phyloP scores from a whole-genome alignment of 2,329 filamentous ascomycete genomes.

The Phialophora macrospora region DNA sequence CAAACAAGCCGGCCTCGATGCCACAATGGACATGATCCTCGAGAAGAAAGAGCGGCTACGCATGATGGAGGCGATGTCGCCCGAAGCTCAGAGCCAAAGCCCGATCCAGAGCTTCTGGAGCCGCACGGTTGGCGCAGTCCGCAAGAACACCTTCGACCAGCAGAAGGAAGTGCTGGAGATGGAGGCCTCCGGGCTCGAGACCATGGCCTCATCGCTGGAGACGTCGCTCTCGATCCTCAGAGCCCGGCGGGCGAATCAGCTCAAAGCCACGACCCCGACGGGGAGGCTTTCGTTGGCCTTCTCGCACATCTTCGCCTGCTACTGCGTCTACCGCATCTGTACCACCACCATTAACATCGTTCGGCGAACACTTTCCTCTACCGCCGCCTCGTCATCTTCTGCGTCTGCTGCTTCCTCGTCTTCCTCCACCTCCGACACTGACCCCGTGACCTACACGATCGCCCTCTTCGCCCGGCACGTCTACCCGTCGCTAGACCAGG shows the following conservation, averaged over 20 bases:
- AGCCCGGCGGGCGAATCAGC: constrained; percentile 65
- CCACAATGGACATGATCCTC: constrained; percentile 77
- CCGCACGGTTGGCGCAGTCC: constrained; percentile 71
- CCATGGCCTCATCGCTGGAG: constrained; percentile 75
- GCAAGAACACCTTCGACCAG: constrained; percentile 57
- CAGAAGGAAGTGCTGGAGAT: constrained; percentile 65
- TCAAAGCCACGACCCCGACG: constrained; percentile 68
- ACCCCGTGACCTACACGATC: constrained; percentile 83
- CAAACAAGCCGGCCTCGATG: constrained; percentile 78
- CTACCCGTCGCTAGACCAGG: constrained; percentile 80
- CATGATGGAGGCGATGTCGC: constrained; percentile 68
- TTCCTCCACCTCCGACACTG: constrained; percentile 65
- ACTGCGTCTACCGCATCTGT: constrained; percentile 82
- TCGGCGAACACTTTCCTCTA: constrained; percentile 57
- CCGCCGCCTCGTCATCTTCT: constrained; percentile 53
- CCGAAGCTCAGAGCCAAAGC: constrained; percentile 44
- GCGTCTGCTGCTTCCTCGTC: no score
- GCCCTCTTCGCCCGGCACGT: constrained; percentile 81
- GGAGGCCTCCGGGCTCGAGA: constrained; percentile 78
- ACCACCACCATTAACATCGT: constrained; percentile 72
- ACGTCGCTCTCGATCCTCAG: constrained; percentile 68
- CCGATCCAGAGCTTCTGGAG: constrained; percentile 66
- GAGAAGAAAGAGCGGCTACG: constrained; percentile 72
- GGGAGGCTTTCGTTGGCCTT: constrained; percentile 69
- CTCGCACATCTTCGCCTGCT: constrained; percentile 73